A percentile compares a stretch with the other conserved stretches of the same genome.
Evolutionary conservation across 306 rosid genomes (phyloP).

Genomic region (Prunus campanulata): DNA sequence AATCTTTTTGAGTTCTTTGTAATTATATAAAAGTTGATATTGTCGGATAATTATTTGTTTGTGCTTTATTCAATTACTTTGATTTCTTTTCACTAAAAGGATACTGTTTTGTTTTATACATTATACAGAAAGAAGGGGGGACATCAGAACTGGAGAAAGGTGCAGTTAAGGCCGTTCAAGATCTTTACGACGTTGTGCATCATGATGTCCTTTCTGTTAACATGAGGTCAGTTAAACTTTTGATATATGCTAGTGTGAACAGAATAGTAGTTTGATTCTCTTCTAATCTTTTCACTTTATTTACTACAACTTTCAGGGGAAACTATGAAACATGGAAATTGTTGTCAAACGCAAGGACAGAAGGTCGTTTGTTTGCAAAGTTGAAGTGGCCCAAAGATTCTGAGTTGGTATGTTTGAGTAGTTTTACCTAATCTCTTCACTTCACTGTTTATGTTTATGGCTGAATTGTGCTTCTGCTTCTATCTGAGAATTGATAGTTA

Average conservation of each 20-base stretch:
- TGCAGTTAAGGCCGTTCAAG: constrained; percentile 85
- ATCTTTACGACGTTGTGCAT: constrained; percentile 83
- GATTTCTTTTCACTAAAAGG: not conserved
- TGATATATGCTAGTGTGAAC: not conserved
- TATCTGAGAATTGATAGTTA: constrained; percentile 20
- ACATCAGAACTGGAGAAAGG: constrained; percentile 63
- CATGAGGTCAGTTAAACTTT: constrained; percentile 59
- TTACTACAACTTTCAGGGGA: constrained; percentile 45
- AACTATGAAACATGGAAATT: constrained; percentile 64
- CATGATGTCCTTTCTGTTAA: constrained; percentile 58
- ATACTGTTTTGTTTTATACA: constrained; percentile 15
- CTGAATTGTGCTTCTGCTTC: not conserved
- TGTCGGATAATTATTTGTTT: not conserved
- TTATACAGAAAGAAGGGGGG: constrained; percentile 58
- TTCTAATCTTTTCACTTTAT: constrained; percentile 2
- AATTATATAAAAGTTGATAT: not conserved
- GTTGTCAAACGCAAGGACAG: constrained; percentile 65
- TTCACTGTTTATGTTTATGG: not conserved
- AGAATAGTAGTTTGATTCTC: constrained; percentile 1
- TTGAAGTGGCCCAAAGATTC: constrained; percentile 80
- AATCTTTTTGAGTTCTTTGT: not conserved
- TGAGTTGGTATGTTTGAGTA: constrained; percentile 53
- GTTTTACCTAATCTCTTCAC: constrained; percentile 11
- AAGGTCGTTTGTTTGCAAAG: constrained; percentile 71
- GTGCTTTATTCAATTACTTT: not conserved